Base-by-base conservation (phyloP, 306 rosid species). In the Trifolium repens region DNA sequence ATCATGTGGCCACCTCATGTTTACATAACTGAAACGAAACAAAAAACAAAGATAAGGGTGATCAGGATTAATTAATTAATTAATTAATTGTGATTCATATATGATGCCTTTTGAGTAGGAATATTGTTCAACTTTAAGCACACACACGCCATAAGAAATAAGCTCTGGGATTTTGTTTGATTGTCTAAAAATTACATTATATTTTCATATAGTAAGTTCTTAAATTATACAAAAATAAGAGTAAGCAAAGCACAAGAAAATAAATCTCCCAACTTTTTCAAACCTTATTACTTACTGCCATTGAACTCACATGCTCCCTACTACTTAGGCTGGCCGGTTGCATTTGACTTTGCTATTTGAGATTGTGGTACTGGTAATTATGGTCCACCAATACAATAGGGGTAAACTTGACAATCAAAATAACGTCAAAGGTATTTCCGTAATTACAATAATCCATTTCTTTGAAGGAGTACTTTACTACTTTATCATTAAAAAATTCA, bases 281-380 rank as follows among this genome's bases (percentile, higher is more conserved):
- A 17, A 54, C 60, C 27, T 53, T 53, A 53, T 53, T 4, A 10
- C 22, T 54, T 4, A 10, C 22, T 54, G 13, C 30, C 30, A 19
- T 54, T 54, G 60, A 19, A 19, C 19, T 54, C 60, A 54, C 12
- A 54, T 54, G 59, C 9, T 6, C 58, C 58, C 58, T 52, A 52
- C 22, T 22, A 22, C 24, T 22, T 3, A 30, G 34, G 34, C 34
- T 30, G 34, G 34, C 34, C 3, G 58, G 26, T 7, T 58, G 34
- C 39, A 6, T 75, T 80, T 80, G 79, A 80, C 76, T 67, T 73
- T 71, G 17, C 7, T 3, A 10, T 0, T 26, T 62, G 59, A 69
- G 67, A 81, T 60, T 62, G 63, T 17, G 19, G 19, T 17, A 17
- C 19, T 32, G 30, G 35, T 16, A 14, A 7, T 8, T 11, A 35